Evolutionary conservation across 805 yeast genomes (phyloP).

Genomic region (Saccharomycopsis synnaedendra): DNA sequence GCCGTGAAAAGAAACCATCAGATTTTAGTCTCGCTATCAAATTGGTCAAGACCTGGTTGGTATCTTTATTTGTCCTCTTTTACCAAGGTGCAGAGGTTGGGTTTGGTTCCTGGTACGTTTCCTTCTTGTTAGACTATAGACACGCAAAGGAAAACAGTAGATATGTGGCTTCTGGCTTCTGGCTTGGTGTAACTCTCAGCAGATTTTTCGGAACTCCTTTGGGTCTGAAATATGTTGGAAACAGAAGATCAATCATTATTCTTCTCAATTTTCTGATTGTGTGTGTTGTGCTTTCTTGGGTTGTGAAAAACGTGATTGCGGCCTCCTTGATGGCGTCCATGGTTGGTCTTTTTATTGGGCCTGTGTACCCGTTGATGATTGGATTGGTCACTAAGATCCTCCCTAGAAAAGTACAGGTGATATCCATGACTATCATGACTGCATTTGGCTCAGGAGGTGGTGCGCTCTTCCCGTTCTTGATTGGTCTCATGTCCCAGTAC

Average conservation of each 20-base stretch:
- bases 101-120: conserved; percentile 55
- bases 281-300: conserved; percentile 36
- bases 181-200: conserved; percentile 56
- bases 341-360: conserved; percentile 46
- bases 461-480: conserved; percentile 42
- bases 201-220: conserved; percentile 36
- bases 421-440: conserved; percentile 38
- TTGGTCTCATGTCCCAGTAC: conserved; percentile 36
- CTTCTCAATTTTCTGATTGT: conserved; percentile 25
- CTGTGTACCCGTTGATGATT: conserved; percentile 43
- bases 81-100: conserved; percentile 58
- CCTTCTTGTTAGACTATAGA: conserved; percentile 42
- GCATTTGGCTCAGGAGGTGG: conserved; percentile 51
- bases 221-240: conserved; percentile 30
- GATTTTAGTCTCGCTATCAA: conserved; percentile 24
- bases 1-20: background rate
- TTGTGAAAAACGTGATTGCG: conserved; percentile 30
- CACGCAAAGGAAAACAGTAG: conserved; percentile 34
- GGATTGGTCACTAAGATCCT: conserved; percentile 31
- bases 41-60: conserved; percentile 35
- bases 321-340: conserved; percentile 36
- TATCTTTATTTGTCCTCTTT: conserved; percentile 41
- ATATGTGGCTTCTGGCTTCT: conserved; percentile 51
- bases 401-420: conserved; percentile 40
- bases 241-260: conserved; percentile 32